Percentiles rank a stretch among this genome's conserved stretches.
Conservation (phyloP, 495 filamentous ascomycete genomes). For the Bacidia gigantensis region DNA sequence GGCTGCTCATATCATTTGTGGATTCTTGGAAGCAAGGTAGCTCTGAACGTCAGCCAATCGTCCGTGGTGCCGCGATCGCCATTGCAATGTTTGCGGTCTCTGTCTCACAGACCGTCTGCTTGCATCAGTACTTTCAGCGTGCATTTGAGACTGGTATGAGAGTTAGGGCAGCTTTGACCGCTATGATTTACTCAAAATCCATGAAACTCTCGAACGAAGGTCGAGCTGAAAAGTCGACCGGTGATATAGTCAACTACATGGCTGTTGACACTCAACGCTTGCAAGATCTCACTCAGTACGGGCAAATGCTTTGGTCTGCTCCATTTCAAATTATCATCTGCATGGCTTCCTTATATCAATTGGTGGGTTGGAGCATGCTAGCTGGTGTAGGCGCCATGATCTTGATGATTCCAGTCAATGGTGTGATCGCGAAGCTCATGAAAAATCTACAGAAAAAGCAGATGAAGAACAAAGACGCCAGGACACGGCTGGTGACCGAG, state of each 20-base stretch:
- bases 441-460: constrained; percentile 88
- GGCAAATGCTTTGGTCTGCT: constrained; percentile 87
- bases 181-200: constrained; percentile 84
- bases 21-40: constrained; percentile 53
- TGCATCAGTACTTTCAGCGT: constrained; percentile 95
- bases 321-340: constrained; percentile 93
- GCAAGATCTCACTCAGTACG: constrained; percentile 89
- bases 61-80: constrained; percentile 77
- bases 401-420: constrained; percentile 94
- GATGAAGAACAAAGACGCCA: constrained; percentile 98
- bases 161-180: constrained; percentile 77
- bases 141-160: constrained; percentile 94
- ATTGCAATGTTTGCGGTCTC: constrained; percentile 86
- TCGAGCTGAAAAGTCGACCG: constrained; percentile 76
- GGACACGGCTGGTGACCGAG: constrained; percentile 88
- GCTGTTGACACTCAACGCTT: constrained; percentile 92
- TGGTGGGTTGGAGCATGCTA: constrained; percentile 87
- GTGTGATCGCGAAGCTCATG: constrained; percentile 82
- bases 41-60: constrained; percentile 53
- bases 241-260: constrained; percentile 99
- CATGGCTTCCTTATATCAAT: constrained; percentile 87
- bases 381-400: constrained; percentile 96
- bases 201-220: constrained; percentile 88
- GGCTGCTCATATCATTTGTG: constrained; percentile 73
- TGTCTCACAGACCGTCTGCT: constrained; percentile 59